Evolutionary conservation across 805 yeast species (phyloP), one percentile per base, ranked within the genome.

Genomic region (Nakazawaea ishiwadae): DNA sequence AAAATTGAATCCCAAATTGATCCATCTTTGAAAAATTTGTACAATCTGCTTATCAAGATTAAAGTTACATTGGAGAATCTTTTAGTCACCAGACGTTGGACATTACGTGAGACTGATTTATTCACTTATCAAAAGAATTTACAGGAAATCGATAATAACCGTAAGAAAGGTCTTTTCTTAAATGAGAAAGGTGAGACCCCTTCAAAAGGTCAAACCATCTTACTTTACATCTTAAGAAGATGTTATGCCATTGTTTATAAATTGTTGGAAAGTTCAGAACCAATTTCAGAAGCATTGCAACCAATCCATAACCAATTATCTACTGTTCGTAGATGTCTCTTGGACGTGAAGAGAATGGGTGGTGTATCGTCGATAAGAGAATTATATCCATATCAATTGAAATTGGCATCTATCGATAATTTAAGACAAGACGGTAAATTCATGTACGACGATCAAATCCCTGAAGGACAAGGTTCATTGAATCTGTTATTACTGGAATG

Each of bases 401-500:
- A 93, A 63, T 71, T 93, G 42, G 93, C 95, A 2, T 81, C 93
- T 12, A 71, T 93, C 45, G 99, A 93, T 59, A 85, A 89, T 54
- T 58, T 84, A 55, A 77, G 97, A 55, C 72, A 66, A 11, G 98
- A 93, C 58, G 99, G 99, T 6, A 91, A 87, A 66, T 93, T 93
- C 54, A 79, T 84, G 55, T 84, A 88, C 35, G 87, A 85, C 47
- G 86, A 80, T 39, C 85, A 87, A 48, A 84, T 93, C 32, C 99
- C 99, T 2, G 98, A 93, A 59, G 99, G 99, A 10, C 99, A 93
- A 63, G 99, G 97, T 5, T 79, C 95, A n/a, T 69, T 93, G 48
- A 89, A 81, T 59, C 96, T 96, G 1, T 65, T 91, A 44, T 68
- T 91, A 38, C 93, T 96, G 3, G 97, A 90, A 58, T 91, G 98